A percentile compares a stretch with the other conserved stretches of the same genome.
Conservation (phyloP, 768 basidiomycete genomes). For the Boletus tomentosulus region DNA sequence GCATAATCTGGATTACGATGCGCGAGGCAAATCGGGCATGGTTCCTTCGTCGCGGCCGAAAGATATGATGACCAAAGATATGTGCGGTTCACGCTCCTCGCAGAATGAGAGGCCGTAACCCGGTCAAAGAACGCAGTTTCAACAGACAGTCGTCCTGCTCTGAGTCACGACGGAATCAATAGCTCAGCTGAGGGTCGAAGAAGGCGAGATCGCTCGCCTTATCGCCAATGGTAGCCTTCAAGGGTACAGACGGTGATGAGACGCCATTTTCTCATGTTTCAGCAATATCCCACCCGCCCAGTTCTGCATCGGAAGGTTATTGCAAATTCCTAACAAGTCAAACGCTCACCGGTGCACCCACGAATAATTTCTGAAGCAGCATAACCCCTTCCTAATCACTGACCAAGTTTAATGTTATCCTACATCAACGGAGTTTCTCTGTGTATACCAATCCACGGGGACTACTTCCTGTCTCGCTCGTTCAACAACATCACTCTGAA, state of each 20-base stretch:
- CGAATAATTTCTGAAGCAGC: not conserved
- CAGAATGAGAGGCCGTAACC: not conserved
- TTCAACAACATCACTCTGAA: conserved; percentile 41
- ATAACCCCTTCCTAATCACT: not conserved
- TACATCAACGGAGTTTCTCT: conserved; percentile 1
- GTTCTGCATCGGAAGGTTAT: not conserved
- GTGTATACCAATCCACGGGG: not conserved
- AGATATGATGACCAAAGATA: not conserved
- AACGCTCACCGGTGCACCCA: not conserved
- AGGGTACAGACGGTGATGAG: not conserved
- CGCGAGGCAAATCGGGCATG: not conserved
- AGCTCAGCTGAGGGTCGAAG: not conserved
- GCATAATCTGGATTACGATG: not conserved
- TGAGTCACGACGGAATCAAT: not conserved
- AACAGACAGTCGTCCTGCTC: not conserved
- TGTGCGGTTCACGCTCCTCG: not conserved
- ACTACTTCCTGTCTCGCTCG: conserved; percentile 16
- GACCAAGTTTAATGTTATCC: not conserved
- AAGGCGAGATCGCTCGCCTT: not conserved
- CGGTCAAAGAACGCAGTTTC: conserved; percentile 4
- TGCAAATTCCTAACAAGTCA: not conserved
- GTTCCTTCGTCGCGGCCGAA: not conserved
- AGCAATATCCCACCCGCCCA: not conserved
- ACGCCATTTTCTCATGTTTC: not conserved
- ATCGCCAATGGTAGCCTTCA: not conserved